These are phyloP conservation scores for Pseudodiploospora longispora DNA, from an alignment of 2,329 filamentous ascomycete species.

Conservation along the genomic window DNA sequence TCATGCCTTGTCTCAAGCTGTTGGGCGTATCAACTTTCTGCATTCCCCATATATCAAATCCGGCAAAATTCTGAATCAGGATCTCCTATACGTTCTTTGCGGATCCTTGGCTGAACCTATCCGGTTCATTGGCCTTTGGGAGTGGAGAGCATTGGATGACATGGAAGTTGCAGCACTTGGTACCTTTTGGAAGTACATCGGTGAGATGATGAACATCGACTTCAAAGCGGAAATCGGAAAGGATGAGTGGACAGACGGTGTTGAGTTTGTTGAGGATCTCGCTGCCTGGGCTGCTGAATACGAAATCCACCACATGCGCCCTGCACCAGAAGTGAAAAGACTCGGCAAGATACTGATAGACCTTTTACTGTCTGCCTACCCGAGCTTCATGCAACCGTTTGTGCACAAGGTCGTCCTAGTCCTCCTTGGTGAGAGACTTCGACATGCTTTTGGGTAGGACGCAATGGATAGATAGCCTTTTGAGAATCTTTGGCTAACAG, in stretches of 20 bases:
- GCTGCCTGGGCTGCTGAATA: conserved; percentile 44
- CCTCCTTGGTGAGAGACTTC: conserved; percentile 56
- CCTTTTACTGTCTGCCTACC: conserved; percentile 49
- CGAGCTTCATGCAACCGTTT: conserved; percentile 36
- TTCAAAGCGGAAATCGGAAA: conserved; percentile 32
- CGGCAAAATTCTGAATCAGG: conserved; percentile 28
- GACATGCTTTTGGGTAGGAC: conserved; percentile 56
- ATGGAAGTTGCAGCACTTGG: conserved; percentile 61
- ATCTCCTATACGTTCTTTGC: conserved; percentile 33
- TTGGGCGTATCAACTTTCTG: conserved; percentile 33
- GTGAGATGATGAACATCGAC: conserved; percentile 60
- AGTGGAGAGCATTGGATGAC: conserved; percentile 61
- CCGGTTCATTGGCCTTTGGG: conserved; percentile 54
- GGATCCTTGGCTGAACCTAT: conserved; percentile 60
- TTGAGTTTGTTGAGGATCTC: conserved; percentile 44
- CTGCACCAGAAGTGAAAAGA: conserved; percentile 37
- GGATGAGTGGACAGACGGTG: conserved; percentile 37
- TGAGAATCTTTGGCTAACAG: conserved; percentile 12
- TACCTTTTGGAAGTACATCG: conserved; percentile 63
- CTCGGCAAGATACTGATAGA: conserved; percentile 52
- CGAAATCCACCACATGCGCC: conserved; percentile 52
- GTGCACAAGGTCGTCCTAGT: conserved; percentile 45
- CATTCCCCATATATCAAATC: conserved; percentile 28
- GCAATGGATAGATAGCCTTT: too few species aligned
- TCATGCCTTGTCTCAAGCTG: conserved; percentile 22